phyloP scores from a whole-genome alignment of 345 rosid species.

The Eucalyptus regnans region DNA sequence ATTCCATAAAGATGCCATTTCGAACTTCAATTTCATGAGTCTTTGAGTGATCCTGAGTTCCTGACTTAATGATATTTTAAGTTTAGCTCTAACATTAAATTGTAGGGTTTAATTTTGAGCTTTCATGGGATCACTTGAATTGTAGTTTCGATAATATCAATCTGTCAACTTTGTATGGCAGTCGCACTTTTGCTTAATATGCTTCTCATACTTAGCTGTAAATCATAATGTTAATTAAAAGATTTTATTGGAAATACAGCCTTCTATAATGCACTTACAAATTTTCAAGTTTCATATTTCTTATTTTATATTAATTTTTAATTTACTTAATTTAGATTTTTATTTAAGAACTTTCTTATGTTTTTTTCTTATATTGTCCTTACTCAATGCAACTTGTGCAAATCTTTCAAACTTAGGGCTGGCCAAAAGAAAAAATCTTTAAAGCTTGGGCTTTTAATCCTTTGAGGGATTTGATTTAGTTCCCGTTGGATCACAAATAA shows the following conservation, averaged over 20 bases:
- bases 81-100: not conserved
- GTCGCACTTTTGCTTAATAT: not conserved
- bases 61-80: not conserved
- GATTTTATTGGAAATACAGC: not conserved
- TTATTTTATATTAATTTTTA: not conserved
- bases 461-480: not conserved
- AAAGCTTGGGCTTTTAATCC: not conserved
- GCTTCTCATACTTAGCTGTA: not conserved
- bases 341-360: not conserved
- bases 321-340: not conserved
- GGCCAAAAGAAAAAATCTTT: not conserved
- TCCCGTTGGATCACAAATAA: not conserved
- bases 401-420: not conserved
- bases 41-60: not conserved
- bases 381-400: not conserved
- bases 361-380: not conserved
- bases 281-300: not conserved
- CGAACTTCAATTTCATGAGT: not conserved
- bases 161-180: not conserved
- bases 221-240: not conserved
- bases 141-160: not conserved
- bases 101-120: not conserved
- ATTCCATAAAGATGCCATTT: not conserved
- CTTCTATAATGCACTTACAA: not conserved
- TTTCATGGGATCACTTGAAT: not conserved